These are phyloP conservation scores for Apiospora kogelbergensis DNA, from an alignment of 2,329 filamentous ascomycete genomes.

Conservation along the genomic window DNA sequence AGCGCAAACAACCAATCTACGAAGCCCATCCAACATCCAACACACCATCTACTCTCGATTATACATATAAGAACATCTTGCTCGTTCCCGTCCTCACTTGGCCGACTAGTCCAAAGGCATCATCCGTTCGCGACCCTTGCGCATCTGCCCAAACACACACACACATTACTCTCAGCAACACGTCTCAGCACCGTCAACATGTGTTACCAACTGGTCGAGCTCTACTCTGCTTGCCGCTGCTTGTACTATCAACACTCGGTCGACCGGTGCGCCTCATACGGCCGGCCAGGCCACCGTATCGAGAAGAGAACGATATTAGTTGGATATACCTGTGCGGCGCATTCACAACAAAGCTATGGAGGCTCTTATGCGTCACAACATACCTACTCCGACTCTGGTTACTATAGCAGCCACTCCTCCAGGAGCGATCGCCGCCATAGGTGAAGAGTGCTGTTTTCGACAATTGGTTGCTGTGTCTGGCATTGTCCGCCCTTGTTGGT, in stretches of 20 bases:
- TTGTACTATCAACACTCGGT: conserved; percentile 86
- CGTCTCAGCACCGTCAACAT: conserved; percentile 48
- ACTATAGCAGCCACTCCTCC: conserved; percentile 49
- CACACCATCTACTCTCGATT: neutral
- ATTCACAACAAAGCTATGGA: conserved; percentile 40
- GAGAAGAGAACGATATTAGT: conserved; percentile 78
- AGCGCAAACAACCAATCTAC: neutral
- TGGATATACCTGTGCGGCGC: conserved; percentile 72
- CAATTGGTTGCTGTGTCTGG: conserved; percentile 44
- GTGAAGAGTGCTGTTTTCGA: conserved; percentile 56
- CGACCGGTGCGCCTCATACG: conserved; percentile 77
- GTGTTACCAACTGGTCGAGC: conserved; percentile 85
- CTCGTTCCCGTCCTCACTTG: neutral
- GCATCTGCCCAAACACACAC: neutral
- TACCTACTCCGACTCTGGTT: conserved; percentile 55
- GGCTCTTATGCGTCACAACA: conserved; percentile 41
- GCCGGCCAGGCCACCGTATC: conserved; percentile 68
- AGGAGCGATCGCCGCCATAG: conserved; percentile 41
- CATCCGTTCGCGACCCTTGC: neutral
- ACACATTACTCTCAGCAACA: neutral
- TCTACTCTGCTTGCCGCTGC: conserved; percentile 84
- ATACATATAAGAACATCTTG: neutral
- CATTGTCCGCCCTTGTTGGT: conserved; percentile 38
- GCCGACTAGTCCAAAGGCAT: neutral
- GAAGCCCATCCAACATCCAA: neutral